These are phyloP conservation scores for Thermoascus crustaceus DNA, from an alignment of 2,329 filamentous ascomycete genomes.

Conservation along the genomic window DNA sequence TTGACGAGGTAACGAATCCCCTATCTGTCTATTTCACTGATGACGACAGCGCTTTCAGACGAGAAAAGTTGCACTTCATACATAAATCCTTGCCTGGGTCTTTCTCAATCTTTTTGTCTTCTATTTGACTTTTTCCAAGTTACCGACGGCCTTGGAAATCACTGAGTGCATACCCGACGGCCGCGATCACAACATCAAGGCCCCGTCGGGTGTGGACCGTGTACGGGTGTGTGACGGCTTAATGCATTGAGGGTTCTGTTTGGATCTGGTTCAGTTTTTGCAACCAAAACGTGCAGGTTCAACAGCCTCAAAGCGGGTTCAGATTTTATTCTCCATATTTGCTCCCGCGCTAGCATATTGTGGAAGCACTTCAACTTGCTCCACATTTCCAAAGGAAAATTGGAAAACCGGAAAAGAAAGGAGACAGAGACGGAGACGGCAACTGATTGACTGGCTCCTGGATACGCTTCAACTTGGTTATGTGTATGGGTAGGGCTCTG, in stretches of 20 bases:
- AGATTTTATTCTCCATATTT: constrained; percentile 41
- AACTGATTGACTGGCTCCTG: too few species aligned
- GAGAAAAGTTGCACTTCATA: not conserved
- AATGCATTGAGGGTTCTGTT: constrained; percentile 53
- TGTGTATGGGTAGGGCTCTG: too few species aligned
- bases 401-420: not conserved
- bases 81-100: not conserved
- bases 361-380: constrained; percentile 59
- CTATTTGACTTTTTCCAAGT: constrained; percentile 4
- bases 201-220: constrained; percentile 37
- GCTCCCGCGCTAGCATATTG: constrained; percentile 3
- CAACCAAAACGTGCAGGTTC: constrained; percentile 76
- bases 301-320: constrained; percentile 56
- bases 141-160: too few species aligned
- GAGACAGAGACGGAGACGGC: not conserved
- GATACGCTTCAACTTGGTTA: too few species aligned
- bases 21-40: constrained; percentile 13
- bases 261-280: constrained; percentile 72
- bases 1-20: constrained; percentile 23
- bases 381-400: constrained; percentile 24
- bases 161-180: too few species aligned
- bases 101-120: constrained; percentile 1
- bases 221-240: constrained; percentile 10
- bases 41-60: constrained; percentile 6
- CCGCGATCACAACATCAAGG: constrained; percentile 67